phyloP scores from a whole-genome alignment of 306 rosid genomes.

The Purshia tridentata region DNA sequence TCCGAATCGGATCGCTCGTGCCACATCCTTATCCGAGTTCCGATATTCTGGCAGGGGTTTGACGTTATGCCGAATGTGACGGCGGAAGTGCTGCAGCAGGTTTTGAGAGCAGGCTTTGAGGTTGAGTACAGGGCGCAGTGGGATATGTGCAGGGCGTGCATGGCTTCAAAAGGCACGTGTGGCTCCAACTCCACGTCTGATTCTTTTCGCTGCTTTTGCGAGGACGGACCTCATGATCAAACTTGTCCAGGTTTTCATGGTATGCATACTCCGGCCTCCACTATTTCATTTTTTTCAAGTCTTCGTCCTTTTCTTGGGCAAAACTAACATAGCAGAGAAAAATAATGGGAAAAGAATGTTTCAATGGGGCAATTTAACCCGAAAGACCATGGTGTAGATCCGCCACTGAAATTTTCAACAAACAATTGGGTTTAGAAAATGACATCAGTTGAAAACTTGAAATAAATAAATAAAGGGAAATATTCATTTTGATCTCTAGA shows the following conservation, averaged over 20 bases:
- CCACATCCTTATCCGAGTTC: neutral
- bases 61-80: neutral
- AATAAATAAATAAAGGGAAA: no score
- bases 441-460: no score
- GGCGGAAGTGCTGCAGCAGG: constrained; percentile 11
- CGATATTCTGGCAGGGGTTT: neutral
- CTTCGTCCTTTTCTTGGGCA: no score
- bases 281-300: no score
- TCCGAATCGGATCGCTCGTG: neutral
- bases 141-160: constrained; percentile 2
- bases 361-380: no score
- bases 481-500: no score
- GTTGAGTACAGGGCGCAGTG: neutral
- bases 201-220: constrained; percentile 8
- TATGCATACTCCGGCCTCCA: no score
- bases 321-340: no score
- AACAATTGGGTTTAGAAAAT: no score
- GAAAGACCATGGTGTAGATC: no score
- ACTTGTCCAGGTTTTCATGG: neutral
- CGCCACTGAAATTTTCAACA: no score
- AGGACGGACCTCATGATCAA: accelerated
- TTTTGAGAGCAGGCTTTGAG: constrained; percentile 33
- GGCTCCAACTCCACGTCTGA: neutral
- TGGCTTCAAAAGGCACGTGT: constrained; percentile 10
- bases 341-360: no score